Percentiles rank a stretch among this genome's conserved stretches.
Conservation (phyloP, 805 yeast species). For the Yarrowia sp. region DNA sequence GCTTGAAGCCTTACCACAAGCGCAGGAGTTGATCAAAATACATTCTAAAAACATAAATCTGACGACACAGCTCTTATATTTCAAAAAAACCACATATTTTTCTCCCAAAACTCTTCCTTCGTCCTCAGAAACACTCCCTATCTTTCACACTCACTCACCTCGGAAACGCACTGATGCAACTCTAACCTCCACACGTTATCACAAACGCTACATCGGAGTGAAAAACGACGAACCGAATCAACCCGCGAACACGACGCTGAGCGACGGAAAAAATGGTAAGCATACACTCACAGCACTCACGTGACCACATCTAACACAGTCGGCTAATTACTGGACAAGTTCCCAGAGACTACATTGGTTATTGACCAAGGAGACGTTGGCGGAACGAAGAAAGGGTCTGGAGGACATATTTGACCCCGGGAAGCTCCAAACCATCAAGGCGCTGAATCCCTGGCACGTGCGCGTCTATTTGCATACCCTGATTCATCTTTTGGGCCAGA, state of each 20-base stretch:
- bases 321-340: conserved; percentile 88
- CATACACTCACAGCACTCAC: not conserved
- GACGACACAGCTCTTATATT: too few relatives aligned
- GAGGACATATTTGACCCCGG: conserved; percentile 41
- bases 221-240: not conserved
- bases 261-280: conserved; percentile 27
- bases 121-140: too few relatives aligned
- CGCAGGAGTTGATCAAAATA: too few relatives aligned
- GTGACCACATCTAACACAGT: conserved; percentile 51
- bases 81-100: too few relatives aligned
- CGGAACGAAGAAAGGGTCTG: conserved; percentile 52
- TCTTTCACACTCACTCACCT: not conserved
- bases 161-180: conserved; percentile 6
- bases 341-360: conserved; percentile 86
- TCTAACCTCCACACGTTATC: conserved; percentile 26
- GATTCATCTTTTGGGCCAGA: conserved; percentile 76
- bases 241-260: not conserved
- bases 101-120: too few relatives aligned
- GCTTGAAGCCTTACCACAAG: too few relatives aligned
- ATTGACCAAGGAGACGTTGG: conserved; percentile 67
- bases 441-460: conserved; percentile 51
- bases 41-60: too few relatives aligned
- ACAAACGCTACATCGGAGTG: not conserved
- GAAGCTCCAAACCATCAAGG: conserved; percentile 49
- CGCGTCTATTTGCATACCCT: conserved; percentile 73